phyloP scores from a whole-genome alignment of 164 flowering plant genomes.

The Macadamia tetraphylla region DNA sequence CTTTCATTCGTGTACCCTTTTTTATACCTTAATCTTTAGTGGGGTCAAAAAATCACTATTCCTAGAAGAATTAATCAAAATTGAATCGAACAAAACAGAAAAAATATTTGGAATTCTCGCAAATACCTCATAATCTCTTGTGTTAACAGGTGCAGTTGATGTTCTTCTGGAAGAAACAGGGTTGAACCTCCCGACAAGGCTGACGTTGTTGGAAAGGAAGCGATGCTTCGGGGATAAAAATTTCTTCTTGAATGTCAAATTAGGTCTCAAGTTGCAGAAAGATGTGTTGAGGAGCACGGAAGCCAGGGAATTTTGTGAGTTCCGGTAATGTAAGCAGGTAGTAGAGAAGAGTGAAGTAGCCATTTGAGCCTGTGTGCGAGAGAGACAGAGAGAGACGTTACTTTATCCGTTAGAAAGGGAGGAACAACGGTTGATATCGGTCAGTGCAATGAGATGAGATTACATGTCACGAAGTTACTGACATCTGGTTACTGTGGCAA shows the following conservation, averaged over 20 bases:
- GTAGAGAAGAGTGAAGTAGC: conserved; percentile 9
- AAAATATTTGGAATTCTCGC: no score
- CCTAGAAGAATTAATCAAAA: no score
- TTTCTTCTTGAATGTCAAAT: background rate
- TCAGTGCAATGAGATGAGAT: no score
- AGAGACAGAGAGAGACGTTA: background rate
- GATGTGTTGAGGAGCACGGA: background rate
- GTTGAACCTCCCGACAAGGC: conserved; percentile 1
- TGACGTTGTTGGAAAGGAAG: conserved; percentile 1
- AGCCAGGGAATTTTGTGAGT: conserved; percentile 16
- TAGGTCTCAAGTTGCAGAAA: conserved; percentile 8
- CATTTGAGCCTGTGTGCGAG: background rate
- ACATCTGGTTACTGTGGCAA: no score
- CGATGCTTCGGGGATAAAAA: conserved; percentile 4
- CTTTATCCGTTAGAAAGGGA: background rate
- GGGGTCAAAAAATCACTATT: no score
- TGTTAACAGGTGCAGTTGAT: conserved; percentile 29
- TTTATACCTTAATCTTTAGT: no score
- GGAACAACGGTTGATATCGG: no score
- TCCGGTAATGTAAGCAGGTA: conserved; percentile 10
- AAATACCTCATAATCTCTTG: conserved; percentile 50
- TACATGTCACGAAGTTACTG: no score
- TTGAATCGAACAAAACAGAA: no score
- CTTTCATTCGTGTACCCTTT: no score
- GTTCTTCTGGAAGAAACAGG: conserved; percentile 26